Conservation (phyloP, 2,329 filamentous ascomycete genomes). For the Didymella sp. region DNA sequence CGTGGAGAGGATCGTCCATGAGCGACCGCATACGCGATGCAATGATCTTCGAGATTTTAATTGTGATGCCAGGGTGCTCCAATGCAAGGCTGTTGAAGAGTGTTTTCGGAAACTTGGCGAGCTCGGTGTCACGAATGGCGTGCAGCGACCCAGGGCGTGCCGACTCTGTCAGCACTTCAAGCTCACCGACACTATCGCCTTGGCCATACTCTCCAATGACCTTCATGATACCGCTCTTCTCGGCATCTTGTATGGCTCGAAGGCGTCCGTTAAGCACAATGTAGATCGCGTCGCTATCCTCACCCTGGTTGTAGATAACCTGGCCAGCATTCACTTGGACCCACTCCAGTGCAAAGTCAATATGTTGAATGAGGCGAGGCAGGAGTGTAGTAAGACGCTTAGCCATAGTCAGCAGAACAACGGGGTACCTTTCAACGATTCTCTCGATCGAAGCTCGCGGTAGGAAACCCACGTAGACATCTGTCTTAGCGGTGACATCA, state of each 20-base stretch:
- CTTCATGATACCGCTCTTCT: conserved; percentile 76
- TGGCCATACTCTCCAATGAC: conserved; percentile 94
- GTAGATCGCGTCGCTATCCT: conserved; percentile 98
- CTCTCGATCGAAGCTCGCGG: conserved; percentile 84
- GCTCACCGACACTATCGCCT: conserved; percentile 94
- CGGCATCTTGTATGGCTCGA: conserved; percentile 80
- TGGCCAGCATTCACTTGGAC: conserved; percentile 95
- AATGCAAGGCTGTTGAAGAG: conserved; percentile 97
- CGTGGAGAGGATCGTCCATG: conserved; percentile 78
- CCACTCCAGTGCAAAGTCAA: conserved; percentile 98
- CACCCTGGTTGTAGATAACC: conserved; percentile 89
- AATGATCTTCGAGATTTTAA: conserved; percentile 99
- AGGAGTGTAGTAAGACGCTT: conserved; percentile 90
- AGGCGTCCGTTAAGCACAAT: conserved; percentile 94
- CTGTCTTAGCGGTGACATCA: conserved; percentile 95
- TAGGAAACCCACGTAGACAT: conserved; percentile 96
- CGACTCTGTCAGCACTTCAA: conserved; percentile 96
- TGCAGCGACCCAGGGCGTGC: conserved; percentile 88
- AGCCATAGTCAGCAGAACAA: conserved; percentile 92
- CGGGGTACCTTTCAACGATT: conserved; percentile 90
- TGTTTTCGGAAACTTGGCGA: conserved; percentile 94
- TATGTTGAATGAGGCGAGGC: conserved; percentile 89
- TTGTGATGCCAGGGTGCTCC: conserved; percentile 96
- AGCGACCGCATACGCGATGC: conserved; percentile 91
- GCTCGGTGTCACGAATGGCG: conserved; percentile 93